Evolutionary conservation across 495 filamentous ascomycete species (phyloP).

Genomic region (Hyaloscypha hepaticicola): DNA sequence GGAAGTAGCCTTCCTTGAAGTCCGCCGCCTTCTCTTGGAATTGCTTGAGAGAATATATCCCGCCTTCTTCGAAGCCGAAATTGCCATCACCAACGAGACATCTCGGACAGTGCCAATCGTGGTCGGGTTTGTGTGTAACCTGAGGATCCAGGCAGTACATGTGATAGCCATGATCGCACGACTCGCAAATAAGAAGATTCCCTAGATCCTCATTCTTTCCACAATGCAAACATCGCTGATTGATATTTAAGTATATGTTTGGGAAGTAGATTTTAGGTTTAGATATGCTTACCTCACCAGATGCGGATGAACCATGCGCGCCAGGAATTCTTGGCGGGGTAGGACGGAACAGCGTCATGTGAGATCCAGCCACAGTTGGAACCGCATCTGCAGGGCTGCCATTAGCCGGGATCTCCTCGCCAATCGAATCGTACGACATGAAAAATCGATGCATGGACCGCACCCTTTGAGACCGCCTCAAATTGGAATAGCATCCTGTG

Average conservation of each 20-base stretch:
- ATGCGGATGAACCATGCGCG: slow-evolving; percentile 63
- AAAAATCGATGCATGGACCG: slow-evolving; percentile 16
- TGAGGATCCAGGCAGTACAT: slow-evolving; percentile 85
- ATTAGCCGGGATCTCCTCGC: slow-evolving; percentile 39
- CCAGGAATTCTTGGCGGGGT: slow-evolving; percentile 67
- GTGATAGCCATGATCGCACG: slow-evolving; percentile 89
- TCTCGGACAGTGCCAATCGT: slow-evolving; percentile 94
- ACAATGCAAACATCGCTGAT: slow-evolving; percentile 81
- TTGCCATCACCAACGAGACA: slow-evolving; percentile 96
- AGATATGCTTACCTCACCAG: slow-evolving; percentile 66
- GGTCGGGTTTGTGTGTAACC: slow-evolving; percentile 72
- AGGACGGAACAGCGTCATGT: slow-evolving; percentile 92
- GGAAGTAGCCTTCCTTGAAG: slow-evolving; percentile 94
- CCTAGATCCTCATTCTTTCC: slow-evolving; percentile 73
- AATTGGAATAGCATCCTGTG: slow-evolving; percentile 11
- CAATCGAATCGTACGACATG: slow-evolving; percentile 21
- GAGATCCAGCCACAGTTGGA: slow-evolving; percentile 90
- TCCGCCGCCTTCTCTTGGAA: slow-evolving; percentile 95
- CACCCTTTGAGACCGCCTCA: slow-evolving; percentile 28
- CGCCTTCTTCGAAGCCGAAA: slow-evolving; percentile 97
- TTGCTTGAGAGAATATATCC: slow-evolving; percentile 90
- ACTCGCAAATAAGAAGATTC: slow-evolving; percentile 82
- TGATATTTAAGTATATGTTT: slow-evolving; percentile 35
- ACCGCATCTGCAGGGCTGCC: slow-evolving; percentile 61
- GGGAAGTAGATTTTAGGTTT: slow-evolving; percentile 2